Percentiles rank a stretch among this genome's conserved stretches.
Evolutionary conservation across 2,329 filamentous ascomycete species (phyloP).

Genomic region (Trichophyton equinum): DNA sequence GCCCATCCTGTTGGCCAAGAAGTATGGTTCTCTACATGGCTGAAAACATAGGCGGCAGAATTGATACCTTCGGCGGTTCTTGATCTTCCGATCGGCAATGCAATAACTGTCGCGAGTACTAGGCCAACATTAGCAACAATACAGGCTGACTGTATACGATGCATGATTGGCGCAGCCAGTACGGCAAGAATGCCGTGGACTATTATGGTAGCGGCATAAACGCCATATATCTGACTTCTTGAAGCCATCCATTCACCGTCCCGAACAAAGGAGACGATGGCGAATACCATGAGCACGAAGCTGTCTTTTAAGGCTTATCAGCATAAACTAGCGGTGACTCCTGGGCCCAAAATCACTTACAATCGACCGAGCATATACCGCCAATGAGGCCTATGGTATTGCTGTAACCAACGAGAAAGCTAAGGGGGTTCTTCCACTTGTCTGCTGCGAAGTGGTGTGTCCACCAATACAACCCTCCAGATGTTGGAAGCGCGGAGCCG

Average conservation of each 20-base stretch:
- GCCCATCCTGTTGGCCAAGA: constrained; percentile 47
- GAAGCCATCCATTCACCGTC: constrained; percentile 46
- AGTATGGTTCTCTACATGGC: constrained; percentile 44
- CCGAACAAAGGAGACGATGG: constrained; percentile 44
- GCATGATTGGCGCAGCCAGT: constrained; percentile 44
- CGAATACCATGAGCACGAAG: constrained; percentile 46
- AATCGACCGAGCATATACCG: constrained; percentile 51
- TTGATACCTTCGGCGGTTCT: constrained; percentile 19
- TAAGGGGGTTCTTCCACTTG: constrained; percentile 44
- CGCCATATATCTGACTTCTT: constrained; percentile 44
- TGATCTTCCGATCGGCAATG: constrained; percentile 41
- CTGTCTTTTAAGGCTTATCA: constrained; percentile 22
- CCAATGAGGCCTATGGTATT: constrained; percentile 50
- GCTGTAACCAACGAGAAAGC: constrained; percentile 49
- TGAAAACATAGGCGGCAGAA: constrained; percentile 41
- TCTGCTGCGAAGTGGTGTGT: constrained; percentile 47
- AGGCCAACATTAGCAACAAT: constrained; percentile 45
- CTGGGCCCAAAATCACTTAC: constrained; percentile 16
- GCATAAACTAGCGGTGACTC: neutral
- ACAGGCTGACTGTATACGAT: constrained; percentile 45
- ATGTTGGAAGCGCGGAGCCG: constrained; percentile 46
- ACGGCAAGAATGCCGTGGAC: constrained; percentile 44
- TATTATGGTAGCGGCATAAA: constrained; percentile 44
- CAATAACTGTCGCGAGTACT: constrained; percentile 45
- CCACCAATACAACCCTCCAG: constrained; percentile 48